phyloP scores from a whole-genome alignment of 140 eudicot genomes.

The Artemisia princeps region DNA sequence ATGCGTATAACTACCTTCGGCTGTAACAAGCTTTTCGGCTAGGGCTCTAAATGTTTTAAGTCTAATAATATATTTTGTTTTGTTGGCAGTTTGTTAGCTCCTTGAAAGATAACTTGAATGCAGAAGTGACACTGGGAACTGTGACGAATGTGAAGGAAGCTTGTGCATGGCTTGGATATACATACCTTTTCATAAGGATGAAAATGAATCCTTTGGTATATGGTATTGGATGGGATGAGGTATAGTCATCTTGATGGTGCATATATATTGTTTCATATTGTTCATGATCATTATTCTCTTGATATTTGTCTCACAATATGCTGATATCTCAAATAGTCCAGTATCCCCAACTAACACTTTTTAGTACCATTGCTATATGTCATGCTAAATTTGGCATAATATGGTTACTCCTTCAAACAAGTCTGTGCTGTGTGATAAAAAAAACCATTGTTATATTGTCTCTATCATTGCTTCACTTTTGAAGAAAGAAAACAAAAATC shows the following conservation, averaged over 20 bases:
- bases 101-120: conserved; percentile 93
- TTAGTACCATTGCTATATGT: background rate
- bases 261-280: conserved; percentile 4
- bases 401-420: background rate
- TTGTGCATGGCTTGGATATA: conserved; percentile 99
- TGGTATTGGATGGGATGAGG: conserved; percentile 99
- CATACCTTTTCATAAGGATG: conserved; percentile 93
- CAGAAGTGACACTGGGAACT: conserved; percentile 96
- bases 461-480: too few species aligned
- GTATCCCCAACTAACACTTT: background rate
- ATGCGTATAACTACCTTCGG: background rate
- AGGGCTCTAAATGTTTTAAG: background rate
- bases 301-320: conserved; percentile 14
- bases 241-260: conserved; percentile 25
- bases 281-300: conserved; percentile 7
- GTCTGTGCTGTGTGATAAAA: background rate
- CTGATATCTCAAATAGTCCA: conserved; percentile 1
- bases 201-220: conserved; percentile 97
- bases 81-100: conserved; percentile 81
- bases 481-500: background rate
- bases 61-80: background rate
- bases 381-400: background rate
- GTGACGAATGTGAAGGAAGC: conserved; percentile 99
- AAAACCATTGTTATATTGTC: background rate
- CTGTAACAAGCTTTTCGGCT: conserved; percentile 5